Evolutionary conservation across 2,329 filamentous ascomycete species (phyloP), one percentile per base, ranked within the genome.

Genomic region (Colletotrichum camelliae): DNA sequence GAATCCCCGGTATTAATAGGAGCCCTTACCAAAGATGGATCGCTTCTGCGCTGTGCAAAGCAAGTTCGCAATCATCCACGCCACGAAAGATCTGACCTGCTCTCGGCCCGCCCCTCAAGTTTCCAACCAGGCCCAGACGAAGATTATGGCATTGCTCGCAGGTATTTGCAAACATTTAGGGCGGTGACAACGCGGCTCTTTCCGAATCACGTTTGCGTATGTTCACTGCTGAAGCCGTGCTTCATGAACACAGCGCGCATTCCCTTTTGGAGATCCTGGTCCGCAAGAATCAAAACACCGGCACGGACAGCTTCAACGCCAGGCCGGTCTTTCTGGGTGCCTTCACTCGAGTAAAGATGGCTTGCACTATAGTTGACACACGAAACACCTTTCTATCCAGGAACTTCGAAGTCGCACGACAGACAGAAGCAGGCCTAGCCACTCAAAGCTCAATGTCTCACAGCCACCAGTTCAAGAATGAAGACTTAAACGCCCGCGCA

Each of bases 1-100:
- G 8, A 43, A 18, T 43, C 16, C 4, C 3, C 33, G 33, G 33
- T 13, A 35, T 35, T 16, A 16, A 7, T 18, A 18, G 9, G 37
- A 16, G 37, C 15, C 37, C n/a, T 39, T 1, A 18, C 4, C 8
- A 18, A 8, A 16, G 6, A 7, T 43, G 37, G 1, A 8, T 16
- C 18, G 16, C 16, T 12, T 43, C 16, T 9, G 37, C 16, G 3
- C 7, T 43, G 16, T 18, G 37, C 7, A 43, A 5, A 9, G 37
- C 7, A 43, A 5, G 37, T 43, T 9, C 1, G 18, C 2, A 0
- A 16, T 0, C 29, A 43, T 3, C 7, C 1, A 18, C 16, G 7
- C 7, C 18, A 16, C 4, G 4, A 43, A 18, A 9, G 37, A 18
- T 1, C 37, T 43, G 16, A 43, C 6, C 6, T 37, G 15, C 1